A percentile compares a stretch with the other conserved stretches of the same genome.
Conservation (phyloP, 2,329 filamentous ascomycete species). For the Apiospora aurea region DNA sequence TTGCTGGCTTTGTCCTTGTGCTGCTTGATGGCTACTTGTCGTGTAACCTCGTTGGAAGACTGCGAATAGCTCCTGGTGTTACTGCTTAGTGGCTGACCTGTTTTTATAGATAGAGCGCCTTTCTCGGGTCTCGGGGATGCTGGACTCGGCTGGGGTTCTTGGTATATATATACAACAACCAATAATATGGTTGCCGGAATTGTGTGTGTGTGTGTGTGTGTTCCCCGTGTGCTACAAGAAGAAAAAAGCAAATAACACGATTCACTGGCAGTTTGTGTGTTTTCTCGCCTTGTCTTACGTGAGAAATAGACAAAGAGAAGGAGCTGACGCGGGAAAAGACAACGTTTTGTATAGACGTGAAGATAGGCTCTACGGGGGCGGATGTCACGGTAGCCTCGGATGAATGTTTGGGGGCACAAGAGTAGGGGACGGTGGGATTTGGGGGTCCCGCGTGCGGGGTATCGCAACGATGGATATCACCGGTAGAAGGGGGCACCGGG, state of each 20-base stretch:
- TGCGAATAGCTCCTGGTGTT: not conserved
- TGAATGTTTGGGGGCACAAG: slow-evolving; percentile 1
- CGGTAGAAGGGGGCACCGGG: not conserved
- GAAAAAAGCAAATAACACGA: not conserved
- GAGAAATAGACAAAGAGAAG: not conserved
- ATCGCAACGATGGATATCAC: not conserved
- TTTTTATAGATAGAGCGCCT: not conserved
- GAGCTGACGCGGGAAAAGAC: too few relatives aligned
- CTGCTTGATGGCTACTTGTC: not conserved
- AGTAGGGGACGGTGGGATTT: not conserved
- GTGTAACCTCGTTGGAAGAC: not conserved
- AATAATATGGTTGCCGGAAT: not conserved
- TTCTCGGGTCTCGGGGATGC: not conserved
- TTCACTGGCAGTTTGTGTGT: not conserved
- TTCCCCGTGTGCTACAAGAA: not conserved
- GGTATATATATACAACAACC: not conserved
- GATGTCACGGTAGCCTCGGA: slow-evolving; percentile 19
- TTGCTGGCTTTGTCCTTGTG: not conserved
- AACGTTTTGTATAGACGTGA: slow-evolving; percentile 1
- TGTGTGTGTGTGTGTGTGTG: not conserved
- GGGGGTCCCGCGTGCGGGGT: slow-evolving; percentile 16
- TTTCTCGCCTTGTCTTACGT: not conserved
- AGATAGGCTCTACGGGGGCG: not conserved
- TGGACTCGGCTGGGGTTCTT: not conserved
- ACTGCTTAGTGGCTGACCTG: not conserved